Evolutionary conservation across 192 early-diverging fungal species (phyloP).

Genomic region (Coemansia sp.): DNA sequence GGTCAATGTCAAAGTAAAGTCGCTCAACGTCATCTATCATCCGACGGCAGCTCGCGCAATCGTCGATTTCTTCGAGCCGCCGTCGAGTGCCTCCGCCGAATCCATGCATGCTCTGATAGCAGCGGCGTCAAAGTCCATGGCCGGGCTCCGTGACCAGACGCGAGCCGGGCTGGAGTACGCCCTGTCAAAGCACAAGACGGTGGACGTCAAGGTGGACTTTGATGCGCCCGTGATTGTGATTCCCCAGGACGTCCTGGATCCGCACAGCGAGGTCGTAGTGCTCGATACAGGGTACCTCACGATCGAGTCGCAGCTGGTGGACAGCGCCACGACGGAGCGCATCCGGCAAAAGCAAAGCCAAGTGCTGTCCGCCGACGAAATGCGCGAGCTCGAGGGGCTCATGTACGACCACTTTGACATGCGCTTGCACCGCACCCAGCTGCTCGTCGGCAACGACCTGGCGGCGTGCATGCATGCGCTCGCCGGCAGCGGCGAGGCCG

Average conservation of each 20-base stretch:
- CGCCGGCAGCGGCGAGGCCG: slow-evolving; percentile 45
- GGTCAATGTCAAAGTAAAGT: slow-evolving; percentile 81
- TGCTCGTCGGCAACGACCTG: slow-evolving; percentile 78
- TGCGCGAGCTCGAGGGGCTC: slow-evolving; percentile 71
- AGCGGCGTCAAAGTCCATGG: slow-evolving; percentile 83
- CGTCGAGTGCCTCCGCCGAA: slow-evolving; percentile 69
- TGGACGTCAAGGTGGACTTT: slow-evolving; percentile 93
- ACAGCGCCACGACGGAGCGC: slow-evolving; percentile 65
- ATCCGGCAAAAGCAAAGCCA: slow-evolving; percentile 70
- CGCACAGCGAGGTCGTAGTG: slow-evolving; percentile 72
- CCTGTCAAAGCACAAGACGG: slow-evolving; percentile 85
- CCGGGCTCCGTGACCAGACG: slow-evolving; percentile 89
- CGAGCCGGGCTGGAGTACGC: slow-evolving; percentile 84
- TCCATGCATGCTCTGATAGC: slow-evolving; percentile 73
- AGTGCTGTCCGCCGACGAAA: slow-evolving; percentile 64
- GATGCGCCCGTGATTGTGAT: slow-evolving; percentile 96
- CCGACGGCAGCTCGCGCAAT: slow-evolving; percentile 74
- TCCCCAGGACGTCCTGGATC: slow-evolving; percentile 66
- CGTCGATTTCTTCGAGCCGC: slow-evolving; percentile 82
- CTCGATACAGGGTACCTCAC: slow-evolving; percentile 93
- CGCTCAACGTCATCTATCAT: slow-evolving; percentile 91
- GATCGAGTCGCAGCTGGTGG: slow-evolving; percentile 83
- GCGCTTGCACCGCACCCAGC: slow-evolving; percentile 78
- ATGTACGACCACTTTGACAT: slow-evolving; percentile 94
- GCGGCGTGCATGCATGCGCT: slow-evolving; percentile 73